phyloP scores from a whole-genome alignment of 2,329 filamentous ascomycete species.

The Karstenula rhodostoma region DNA sequence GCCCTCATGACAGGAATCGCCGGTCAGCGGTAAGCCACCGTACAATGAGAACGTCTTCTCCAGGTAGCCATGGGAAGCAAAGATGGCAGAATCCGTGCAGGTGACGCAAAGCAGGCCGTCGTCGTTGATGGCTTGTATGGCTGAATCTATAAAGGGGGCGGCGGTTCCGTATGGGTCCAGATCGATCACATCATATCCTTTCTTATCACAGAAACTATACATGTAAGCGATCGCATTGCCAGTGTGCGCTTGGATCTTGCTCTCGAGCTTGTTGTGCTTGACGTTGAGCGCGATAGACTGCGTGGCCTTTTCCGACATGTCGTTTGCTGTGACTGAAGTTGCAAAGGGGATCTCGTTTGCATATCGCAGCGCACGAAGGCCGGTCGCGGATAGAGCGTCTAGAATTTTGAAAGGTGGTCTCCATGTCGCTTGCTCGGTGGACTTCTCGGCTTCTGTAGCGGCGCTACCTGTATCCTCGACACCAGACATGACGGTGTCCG shows the following conservation, averaged over 20 bases:
- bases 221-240: slow-evolving; percentile 91
- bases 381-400: slow-evolving; percentile 93
- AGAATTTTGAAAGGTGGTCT: slow-evolving; percentile 68
- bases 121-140: slow-evolving; percentile 85
- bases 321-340: slow-evolving; percentile 86
- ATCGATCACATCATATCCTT: slow-evolving; percentile 88
- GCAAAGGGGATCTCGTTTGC: slow-evolving; percentile 87
- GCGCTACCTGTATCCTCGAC: slow-evolving; percentile 10
- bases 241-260: slow-evolving; percentile 75
- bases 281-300: slow-evolving; percentile 85
- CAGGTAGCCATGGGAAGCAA: slow-evolving; percentile 90
- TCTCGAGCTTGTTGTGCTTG: slow-evolving; percentile 77
- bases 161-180: slow-evolving; percentile 96
- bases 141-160: slow-evolving; percentile 89
- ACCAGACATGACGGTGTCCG: slow-evolving; percentile 8
- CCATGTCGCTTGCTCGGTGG: slow-evolving; percentile 24
- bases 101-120: slow-evolving; percentile 93
- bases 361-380: slow-evolving; percentile 88
- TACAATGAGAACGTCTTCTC: slow-evolving; percentile 97
- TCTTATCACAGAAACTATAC: slow-evolving; percentile 73
- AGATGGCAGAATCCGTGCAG: slow-evolving; percentile 95
- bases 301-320: slow-evolving; percentile 79
- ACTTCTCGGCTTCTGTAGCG: background rate
- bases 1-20: slow-evolving; percentile 84
- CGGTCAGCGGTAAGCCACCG: slow-evolving; percentile 86